Conservation (phyloP, 176 grass and related monocot genomes). For the Alloteropsis semialata region DNA sequence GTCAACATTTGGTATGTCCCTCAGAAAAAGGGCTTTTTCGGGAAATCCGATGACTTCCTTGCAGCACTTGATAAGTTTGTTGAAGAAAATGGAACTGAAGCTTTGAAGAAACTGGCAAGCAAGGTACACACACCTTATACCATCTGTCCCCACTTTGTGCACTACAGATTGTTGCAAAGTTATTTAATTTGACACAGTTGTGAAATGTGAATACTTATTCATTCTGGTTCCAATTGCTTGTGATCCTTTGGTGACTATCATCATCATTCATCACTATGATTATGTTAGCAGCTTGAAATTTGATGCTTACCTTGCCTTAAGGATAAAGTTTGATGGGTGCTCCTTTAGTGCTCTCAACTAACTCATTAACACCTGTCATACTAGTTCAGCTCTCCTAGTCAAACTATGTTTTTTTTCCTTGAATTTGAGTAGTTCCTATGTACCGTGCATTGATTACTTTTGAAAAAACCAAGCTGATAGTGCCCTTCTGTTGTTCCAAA, state of each 20-base stretch:
- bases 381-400: not conserved
- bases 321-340: not conserved
- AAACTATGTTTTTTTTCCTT: not conserved
- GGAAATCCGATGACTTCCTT: slow-evolving; percentile 63
- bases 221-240: not conserved
- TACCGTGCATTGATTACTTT: not conserved
- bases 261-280: not conserved
- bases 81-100: slow-evolving; percentile 65
- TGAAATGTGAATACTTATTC: not conserved
- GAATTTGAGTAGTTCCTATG: not conserved
- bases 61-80: slow-evolving; percentile 58
- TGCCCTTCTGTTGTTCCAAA: not conserved
- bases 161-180: not conserved
- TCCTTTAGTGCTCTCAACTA: not conserved
- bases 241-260: not conserved
- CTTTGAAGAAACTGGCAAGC: slow-evolving; percentile 56
- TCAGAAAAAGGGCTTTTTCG: slow-evolving; percentile 38
- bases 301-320: not conserved
- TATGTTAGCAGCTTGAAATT: not conserved
- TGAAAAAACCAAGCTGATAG: not conserved
- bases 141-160: not conserved
- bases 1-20: slow-evolving; percentile 68
- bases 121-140: slow-evolving; percentile 40
- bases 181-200: not conserved
- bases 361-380: not conserved